These are phyloP conservation scores for Stylosanthes scabra DNA, from an alignment of 331 rosid species.

Conservation along the genomic window DNA sequence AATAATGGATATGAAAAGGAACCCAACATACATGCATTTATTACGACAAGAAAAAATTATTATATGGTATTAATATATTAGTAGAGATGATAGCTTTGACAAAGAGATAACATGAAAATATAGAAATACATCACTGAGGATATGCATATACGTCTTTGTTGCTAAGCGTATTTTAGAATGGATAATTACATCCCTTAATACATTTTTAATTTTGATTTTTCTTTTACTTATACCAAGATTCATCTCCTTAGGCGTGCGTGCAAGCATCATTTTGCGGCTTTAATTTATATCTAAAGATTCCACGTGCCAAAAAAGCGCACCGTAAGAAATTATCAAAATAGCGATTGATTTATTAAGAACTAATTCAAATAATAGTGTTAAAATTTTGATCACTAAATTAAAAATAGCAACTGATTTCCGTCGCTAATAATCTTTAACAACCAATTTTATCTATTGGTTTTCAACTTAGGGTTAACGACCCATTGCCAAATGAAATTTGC, in stretches of 20 bases:
- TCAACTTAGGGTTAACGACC: too few relatives aligned
- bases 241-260: slow-evolving; percentile 35
- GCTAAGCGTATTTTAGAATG: slow-evolving; percentile 32
- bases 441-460: too few relatives aligned
- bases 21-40: slow-evolving; percentile 31
- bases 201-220: slow-evolving; percentile 27
- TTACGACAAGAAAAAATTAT: slow-evolving; percentile 34
- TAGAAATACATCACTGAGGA: slow-evolving; percentile 42
- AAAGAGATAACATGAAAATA: slow-evolving; percentile 22
- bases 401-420: too few relatives aligned
- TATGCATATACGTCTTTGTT: slow-evolving; percentile 43
- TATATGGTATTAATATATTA: neutral
- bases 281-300: slow-evolving; percentile 29
- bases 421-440: too few relatives aligned
- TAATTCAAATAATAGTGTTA: too few relatives aligned
- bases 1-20: slow-evolving; percentile 19
- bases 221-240: slow-evolving; percentile 17
- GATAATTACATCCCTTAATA: slow-evolving; percentile 28
- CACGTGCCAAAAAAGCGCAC: slow-evolving; percentile 36
- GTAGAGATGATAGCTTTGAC: slow-evolving; percentile 36
- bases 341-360: too few relatives aligned
- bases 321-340: too few relatives aligned
- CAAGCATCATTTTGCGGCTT: slow-evolving; percentile 56
- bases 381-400: too few relatives aligned
- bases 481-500: too few relatives aligned